Evolutionary conservation across 106 monocot genomes (phyloP), one percentile per base, ranked within the genome.

Genomic region (Acorus calamus): DNA sequence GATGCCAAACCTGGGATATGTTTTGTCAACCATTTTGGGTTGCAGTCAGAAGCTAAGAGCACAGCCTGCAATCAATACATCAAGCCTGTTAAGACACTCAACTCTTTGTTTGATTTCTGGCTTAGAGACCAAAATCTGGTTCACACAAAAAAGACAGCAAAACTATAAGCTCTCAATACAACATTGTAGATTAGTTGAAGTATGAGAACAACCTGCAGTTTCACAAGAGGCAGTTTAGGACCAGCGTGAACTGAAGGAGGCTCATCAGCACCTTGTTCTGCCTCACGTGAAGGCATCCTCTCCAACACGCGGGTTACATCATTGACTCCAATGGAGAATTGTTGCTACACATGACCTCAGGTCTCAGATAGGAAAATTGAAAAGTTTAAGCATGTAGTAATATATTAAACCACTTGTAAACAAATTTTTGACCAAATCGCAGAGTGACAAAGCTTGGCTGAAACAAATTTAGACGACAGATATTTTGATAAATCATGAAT

Each of bases 281-380:
- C 11, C 43, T 54, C 63, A 43, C 14, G 13, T 56, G 7, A 59
- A 50, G 80, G 79, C 93, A 94, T 94, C 69, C 93, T 81, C 79
- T 94, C 93, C 7, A 94, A 81, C 61, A 82, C 81, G 8, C 93
- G 76, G 5, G 93, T 89, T 6, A 89, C 89, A 47, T 94, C 93
- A 68, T 89, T 94, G 50, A 89, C 83, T 8, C 93, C 93, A 47
- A 94, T 65, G 13, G 86, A 81, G 68, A 94, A 94, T 60, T 89
- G 93, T 77, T 79, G 81, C 93, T 89, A 64, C 70, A 81, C 11
- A 51, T 55, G n/a, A 55, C 4, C 4, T 11, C 43, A 68, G 13
- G 14, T 5, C 2, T 28, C 28, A 28, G 28, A 46, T 4, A 56
- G 46, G 7, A 9, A 13, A n/a, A 66, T n/a, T 2, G 11, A 3